phyloP scores from a whole-genome alignment of 2,329 filamentous ascomycete species.

The Podosphaera leucotricha region DNA sequence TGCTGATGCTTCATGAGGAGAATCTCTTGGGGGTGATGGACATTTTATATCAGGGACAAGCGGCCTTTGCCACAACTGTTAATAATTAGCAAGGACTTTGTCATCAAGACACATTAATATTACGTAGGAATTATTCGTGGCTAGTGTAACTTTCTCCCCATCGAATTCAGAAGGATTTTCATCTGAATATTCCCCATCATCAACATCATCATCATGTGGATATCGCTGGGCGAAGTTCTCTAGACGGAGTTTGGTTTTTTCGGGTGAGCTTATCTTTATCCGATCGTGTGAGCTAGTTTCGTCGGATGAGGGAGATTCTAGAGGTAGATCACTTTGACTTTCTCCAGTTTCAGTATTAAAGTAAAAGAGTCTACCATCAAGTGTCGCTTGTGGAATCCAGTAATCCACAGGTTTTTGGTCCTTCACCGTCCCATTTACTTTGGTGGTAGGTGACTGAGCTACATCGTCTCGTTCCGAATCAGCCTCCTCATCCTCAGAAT shows the following conservation, averaged over 20 bases:
- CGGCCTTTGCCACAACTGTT: slow-evolving; percentile 34
- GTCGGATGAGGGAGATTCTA: slow-evolving; percentile 68
- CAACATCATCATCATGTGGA: slow-evolving; percentile 68
- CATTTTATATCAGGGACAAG: slow-evolving; percentile 41
- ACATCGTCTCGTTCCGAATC: slow-evolving; percentile 36
- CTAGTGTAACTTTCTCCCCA: slow-evolving; percentile 47
- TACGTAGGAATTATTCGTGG: slow-evolving; percentile 46
- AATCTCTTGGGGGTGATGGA: slow-evolving; percentile 77
- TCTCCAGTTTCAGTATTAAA: slow-evolving; percentile 96
- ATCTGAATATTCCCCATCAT: slow-evolving; percentile 79
- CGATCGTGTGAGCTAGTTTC: slow-evolving; percentile 76
- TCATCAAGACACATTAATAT: slow-evolving; percentile 15
- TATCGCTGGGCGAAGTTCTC: slow-evolving; percentile 76
- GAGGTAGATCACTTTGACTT: slow-evolving; percentile 77
- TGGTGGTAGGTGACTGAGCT: slow-evolving; percentile 41
- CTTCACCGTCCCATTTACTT: slow-evolving; percentile 30
- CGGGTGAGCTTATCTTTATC: slow-evolving; percentile 69
- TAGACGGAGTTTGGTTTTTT: slow-evolving; percentile 69
- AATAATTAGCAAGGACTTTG: slow-evolving; percentile 9
- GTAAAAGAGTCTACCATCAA: slow-evolving; percentile 83
- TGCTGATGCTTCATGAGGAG: slow-evolving; percentile 48
- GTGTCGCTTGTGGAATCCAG: slow-evolving; percentile 94
- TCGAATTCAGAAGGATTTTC: slow-evolving; percentile 66
- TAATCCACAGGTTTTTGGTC: slow-evolving; percentile 79
- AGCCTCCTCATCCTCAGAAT: slow-evolving; percentile 35